These are phyloP conservation scores for Yamadazyma dendronema DNA, from an alignment of 1,139 yeast genomes.

Conservation along the genomic window DNA sequence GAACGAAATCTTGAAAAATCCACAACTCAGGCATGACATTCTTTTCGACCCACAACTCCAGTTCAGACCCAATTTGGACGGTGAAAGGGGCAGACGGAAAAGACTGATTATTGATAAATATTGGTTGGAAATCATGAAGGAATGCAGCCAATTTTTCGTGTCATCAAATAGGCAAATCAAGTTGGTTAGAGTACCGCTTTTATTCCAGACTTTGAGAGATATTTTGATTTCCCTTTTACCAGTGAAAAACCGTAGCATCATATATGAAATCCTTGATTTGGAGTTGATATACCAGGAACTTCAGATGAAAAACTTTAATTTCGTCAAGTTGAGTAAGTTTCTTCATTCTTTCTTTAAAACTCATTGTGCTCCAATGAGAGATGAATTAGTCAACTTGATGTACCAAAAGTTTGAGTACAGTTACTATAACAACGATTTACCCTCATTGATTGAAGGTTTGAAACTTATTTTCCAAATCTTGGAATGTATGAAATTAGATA, in stretches of 20 bases:
- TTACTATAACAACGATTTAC: slow-evolving; percentile 49
- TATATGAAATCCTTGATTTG: slow-evolving; percentile 70
- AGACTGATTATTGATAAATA: slow-evolving; percentile 73
- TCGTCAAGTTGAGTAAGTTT: slow-evolving; percentile 68
- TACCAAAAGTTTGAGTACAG: slow-evolving; percentile 65
- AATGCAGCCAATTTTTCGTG: slow-evolving; percentile 46
- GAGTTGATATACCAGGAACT: slow-evolving; percentile 77
- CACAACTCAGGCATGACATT: slow-evolving; percentile 90
- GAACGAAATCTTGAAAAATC: slow-evolving; percentile 86
- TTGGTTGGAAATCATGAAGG: slow-evolving; percentile 75
- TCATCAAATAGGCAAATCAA: slow-evolving; percentile 24
- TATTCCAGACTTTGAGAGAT: slow-evolving; percentile 76
- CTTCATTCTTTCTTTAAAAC: slow-evolving; percentile 68
- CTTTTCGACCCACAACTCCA: slow-evolving; percentile 90
- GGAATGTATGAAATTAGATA: slow-evolving; percentile 96
- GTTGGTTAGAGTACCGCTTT: slow-evolving; percentile 57
- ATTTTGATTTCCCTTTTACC: slow-evolving; percentile 76
- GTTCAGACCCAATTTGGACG: slow-evolving; percentile 88
- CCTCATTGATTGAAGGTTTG: slow-evolving; percentile 70
- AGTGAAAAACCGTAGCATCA: slow-evolving; percentile 67
- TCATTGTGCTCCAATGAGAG: slow-evolving; percentile 96
- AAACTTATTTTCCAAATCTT: slow-evolving; percentile 78
- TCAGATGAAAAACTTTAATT: slow-evolving; percentile 64
- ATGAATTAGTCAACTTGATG: slow-evolving; percentile 86
- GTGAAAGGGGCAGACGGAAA: slow-evolving; percentile 83